Percentiles rank a stretch among this genome's conserved stretches.
These are phyloP conservation scores for Abrus pulchellus DNA, from an alignment of 306 rosid species.

Conservation along the genomic window DNA sequence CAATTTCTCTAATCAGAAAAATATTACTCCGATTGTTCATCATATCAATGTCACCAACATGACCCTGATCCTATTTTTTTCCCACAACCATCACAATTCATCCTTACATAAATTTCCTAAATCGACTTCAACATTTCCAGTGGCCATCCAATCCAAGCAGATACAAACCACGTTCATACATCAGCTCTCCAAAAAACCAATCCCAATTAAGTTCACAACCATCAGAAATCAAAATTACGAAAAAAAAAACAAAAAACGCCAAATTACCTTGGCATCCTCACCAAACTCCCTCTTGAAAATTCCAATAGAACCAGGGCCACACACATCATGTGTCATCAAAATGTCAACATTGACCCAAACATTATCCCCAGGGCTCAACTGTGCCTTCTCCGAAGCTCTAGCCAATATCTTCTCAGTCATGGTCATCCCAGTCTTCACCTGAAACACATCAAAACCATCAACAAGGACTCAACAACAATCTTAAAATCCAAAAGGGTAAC, in stretches of 20 bases:
- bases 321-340: conserved; percentile 97
- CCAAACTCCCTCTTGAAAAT: conserved; percentile 96
- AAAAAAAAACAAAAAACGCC: not conserved
- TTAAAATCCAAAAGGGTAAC: conserved; percentile 30
- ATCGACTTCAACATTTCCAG: not conserved
- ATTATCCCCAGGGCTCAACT: conserved; percentile 85
- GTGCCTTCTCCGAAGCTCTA: conserved; percentile 76
- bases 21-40: not conserved
- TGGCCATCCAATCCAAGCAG: conserved; percentile 12
- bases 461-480: conserved; percentile 20
- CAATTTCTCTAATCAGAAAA: not conserved
- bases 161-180: not conserved
- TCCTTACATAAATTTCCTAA: conserved; percentile 29
- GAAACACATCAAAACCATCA: conserved; percentile 39
- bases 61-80: conserved; percentile 16
- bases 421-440: conserved; percentile 92
- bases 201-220: not conserved
- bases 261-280: conserved; percentile 77
- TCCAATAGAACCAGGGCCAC: conserved; percentile 96
- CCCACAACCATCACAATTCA: conserved; percentile 9
- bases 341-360: conserved; percentile 86
- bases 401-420: conserved; percentile 95
- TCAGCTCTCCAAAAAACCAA: not conserved
- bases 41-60: conserved; percentile 12
- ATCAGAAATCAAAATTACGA: not conserved